These are phyloP conservation scores for Suillus paluster DNA, from an alignment of 768 basidiomycete species.

Conservation along the genomic window DNA sequence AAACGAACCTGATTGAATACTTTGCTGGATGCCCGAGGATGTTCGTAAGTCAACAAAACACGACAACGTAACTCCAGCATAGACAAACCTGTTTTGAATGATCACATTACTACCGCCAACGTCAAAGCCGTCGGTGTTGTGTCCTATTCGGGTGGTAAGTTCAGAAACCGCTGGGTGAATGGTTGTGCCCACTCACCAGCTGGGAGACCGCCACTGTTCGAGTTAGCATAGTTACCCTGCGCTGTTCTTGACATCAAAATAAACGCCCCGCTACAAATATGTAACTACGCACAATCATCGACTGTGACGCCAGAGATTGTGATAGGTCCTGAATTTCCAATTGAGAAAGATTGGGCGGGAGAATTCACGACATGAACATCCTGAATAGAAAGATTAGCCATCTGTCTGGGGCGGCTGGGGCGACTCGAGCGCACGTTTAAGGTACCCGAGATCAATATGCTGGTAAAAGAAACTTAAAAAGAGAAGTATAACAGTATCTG, in stretches of 20 bases:
- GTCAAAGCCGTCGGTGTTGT: constrained; percentile 59
- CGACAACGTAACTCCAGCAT: background rate
- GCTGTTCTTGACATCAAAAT: constrained; percentile 38
- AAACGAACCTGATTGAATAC: constrained; percentile 29
- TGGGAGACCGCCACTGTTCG: constrained; percentile 49
- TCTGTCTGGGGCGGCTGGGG: background rate
- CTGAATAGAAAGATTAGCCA: constrained; percentile 19
- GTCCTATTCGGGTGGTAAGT: constrained; percentile 29
- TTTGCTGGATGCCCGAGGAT: constrained; percentile 7
- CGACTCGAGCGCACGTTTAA: constrained; percentile 29
- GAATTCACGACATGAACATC: constrained; percentile 44
- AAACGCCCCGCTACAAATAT: background rate
- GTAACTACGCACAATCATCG: constrained; percentile 55
- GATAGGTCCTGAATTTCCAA: constrained; percentile 34
- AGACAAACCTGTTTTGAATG: constrained; percentile 33
- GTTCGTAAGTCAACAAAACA: constrained; percentile 1
- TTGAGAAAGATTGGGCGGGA: constrained; percentile 38
- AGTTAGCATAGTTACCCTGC: constrained; percentile 54
- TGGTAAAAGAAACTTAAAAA: constrained; percentile 16
- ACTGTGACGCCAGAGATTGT: constrained; percentile 52
- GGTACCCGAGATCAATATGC: constrained; percentile 46
- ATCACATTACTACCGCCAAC: constrained; percentile 39
- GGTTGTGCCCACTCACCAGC: constrained; percentile 42
- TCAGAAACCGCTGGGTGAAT: background rate
- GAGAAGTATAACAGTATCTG: background rate